Conservation (phyloP, 2,329 filamentous ascomycete genomes). For the Trichoderma lentiforme region DNA sequence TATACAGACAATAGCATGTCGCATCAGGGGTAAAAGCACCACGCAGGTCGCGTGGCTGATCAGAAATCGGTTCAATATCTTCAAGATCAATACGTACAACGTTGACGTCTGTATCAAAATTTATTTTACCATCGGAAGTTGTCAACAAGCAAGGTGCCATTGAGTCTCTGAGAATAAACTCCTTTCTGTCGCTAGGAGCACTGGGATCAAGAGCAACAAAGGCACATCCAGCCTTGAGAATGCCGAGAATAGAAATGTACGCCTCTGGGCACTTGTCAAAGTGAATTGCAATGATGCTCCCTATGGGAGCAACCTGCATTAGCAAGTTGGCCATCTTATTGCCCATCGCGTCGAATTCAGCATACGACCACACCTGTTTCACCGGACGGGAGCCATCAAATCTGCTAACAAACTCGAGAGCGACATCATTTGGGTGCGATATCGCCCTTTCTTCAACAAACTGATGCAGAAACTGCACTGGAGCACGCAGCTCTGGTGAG, state of each 20-base stretch:
- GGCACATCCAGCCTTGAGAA: constrained; percentile 76
- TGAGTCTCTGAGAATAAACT: constrained; percentile 76
- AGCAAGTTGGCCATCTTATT: constrained; percentile 71
- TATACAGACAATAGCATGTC: constrained; percentile 81
- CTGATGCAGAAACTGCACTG: constrained; percentile 65
- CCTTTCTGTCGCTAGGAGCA: constrained; percentile 68
- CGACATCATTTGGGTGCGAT: constrained; percentile 55
- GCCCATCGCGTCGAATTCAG: constrained; percentile 65
- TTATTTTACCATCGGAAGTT: constrained; percentile 33
- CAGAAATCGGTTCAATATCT: constrained; percentile 27
- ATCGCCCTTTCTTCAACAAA: constrained; percentile 67
- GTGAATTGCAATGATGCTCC: constrained; percentile 68
- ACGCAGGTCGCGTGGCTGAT: constrained; percentile 14
- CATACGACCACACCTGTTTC: constrained; percentile 67
- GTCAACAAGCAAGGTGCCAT: constrained; percentile 61
- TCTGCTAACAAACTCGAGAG: constrained; percentile 70
- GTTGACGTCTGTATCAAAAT: constrained; percentile 33
- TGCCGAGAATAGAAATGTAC: constrained; percentile 76
- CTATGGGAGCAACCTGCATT: constrained; percentile 45
- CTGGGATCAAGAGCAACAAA: constrained; percentile 78
- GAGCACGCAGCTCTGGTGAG: constrained; percentile 53
- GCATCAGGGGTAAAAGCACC: constrained; percentile 41
- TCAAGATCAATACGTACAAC: constrained; percentile 35
- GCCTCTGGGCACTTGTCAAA: constrained; percentile 85
- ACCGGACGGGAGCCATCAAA: constrained; percentile 46